Evolutionary conservation across 805 yeast genomes (phyloP).

Genomic region (Hermanozyma aechmeae): DNA sequence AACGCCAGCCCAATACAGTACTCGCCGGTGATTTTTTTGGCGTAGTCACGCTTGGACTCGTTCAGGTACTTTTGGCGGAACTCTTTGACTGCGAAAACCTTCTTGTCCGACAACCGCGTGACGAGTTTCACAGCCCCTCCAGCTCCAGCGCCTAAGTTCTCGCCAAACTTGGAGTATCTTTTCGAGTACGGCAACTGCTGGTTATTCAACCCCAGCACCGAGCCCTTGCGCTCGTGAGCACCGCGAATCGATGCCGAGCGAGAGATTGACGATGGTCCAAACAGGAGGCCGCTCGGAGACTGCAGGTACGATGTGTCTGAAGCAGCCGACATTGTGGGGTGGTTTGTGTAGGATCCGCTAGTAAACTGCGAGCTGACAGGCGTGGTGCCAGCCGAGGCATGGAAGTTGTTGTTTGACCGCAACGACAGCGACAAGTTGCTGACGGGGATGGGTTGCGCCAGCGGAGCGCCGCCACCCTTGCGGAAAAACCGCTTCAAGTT

Average conservation of each 20-base stretch:
- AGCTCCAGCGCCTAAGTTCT: conserved; percentile 88
- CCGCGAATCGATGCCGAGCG: not conserved
- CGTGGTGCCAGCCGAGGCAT: conserved; percentile 7
- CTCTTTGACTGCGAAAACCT: conserved; percentile 87
- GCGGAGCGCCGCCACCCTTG: conserved; percentile 20
- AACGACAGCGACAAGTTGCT: conserved; percentile 16
- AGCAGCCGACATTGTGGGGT: conserved; percentile 1
- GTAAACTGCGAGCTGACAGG: conserved; percentile 16
- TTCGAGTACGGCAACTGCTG: conserved; percentile 53
- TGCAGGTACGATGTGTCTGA: not conserved
- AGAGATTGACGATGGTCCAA: not conserved
- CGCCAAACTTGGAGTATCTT: conserved; percentile 75
- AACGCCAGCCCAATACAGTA: conserved; percentile 89
- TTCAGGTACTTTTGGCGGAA: conserved; percentile 67
- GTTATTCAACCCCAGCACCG: conserved; percentile 1
- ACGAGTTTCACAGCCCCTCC: conserved; percentile 84
- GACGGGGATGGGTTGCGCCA: conserved; percentile 8
- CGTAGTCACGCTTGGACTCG: conserved; percentile 77
- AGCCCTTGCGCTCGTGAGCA: not conserved
- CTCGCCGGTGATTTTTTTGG: conserved; percentile 88
- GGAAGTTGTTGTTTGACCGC: conserved; percentile 8
- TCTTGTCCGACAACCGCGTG: conserved; percentile 53
- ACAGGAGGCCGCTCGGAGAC: not conserved
- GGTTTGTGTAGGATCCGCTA: conserved; percentile 18
- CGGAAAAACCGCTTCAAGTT: conserved; percentile 68